A percentile compares a stretch with the other conserved stretches of the same genome.
Conservation (phyloP, 768 basidiomycete species). For the Mrakia gelida region DNA sequence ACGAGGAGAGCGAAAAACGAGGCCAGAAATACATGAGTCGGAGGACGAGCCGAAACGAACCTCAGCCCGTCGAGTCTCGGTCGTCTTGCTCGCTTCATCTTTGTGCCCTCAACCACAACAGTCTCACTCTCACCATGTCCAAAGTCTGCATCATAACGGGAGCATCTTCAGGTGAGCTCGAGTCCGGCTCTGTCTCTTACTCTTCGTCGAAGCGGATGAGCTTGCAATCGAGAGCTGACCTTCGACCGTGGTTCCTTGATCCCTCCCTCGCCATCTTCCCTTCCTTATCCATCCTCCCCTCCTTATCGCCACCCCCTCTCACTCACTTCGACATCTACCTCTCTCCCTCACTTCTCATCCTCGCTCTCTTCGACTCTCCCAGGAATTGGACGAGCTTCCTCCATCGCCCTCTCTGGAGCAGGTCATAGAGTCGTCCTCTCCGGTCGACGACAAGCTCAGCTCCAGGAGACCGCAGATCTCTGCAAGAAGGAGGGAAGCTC, state of each 20-base stretch:
- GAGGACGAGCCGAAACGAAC: too few species aligned
- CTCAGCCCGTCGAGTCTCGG: too few species aligned
- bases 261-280: conserved; percentile 12
- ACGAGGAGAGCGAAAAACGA: too few species aligned
- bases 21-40: too few species aligned
- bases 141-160: conserved; percentile 77
- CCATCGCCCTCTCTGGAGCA: conserved; percentile 63
- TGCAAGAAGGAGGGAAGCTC: conserved; percentile 42
- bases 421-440: conserved; percentile 64
- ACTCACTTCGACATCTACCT: neutral
- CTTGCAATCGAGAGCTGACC: neutral
- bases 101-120: too few species aligned
- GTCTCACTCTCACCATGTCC: neutral
- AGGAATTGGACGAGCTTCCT: conserved; percentile 65
- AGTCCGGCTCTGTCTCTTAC: neutral
- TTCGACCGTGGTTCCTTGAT: neutral
- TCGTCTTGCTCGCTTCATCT: too few species aligned
- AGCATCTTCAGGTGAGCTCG: conserved; percentile 61
- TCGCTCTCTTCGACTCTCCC: conserved; percentile 34
- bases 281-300: neutral
- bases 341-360: neutral
- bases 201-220: neutral
- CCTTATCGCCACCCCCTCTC: neutral
- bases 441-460: conserved; percentile 58
- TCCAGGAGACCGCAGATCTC: conserved; percentile 56